Evolutionary conservation across 164 flowering plant genomes (phyloP).

Genomic region (Echeveria elegans): DNA sequence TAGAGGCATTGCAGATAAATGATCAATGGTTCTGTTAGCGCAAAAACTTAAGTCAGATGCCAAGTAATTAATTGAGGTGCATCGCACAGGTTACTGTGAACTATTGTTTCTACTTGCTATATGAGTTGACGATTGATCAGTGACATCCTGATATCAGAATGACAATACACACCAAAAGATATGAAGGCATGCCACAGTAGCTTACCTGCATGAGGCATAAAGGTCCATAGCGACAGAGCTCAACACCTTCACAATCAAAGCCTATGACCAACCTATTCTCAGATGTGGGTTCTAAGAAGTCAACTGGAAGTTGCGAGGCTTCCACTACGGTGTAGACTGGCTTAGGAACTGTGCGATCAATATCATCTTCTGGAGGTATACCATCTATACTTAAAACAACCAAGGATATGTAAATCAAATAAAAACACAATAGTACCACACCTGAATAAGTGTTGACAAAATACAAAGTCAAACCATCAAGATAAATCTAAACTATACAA

Average conservation of each 20-base stretch:
- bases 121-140: no score
- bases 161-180: no score
- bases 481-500: not conserved
- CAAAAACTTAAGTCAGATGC: not conserved
- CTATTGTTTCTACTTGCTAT: no score
- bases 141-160: not conserved
- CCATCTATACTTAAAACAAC: conserved; percentile 24
- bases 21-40: not conserved
- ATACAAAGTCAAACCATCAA: not conserved
- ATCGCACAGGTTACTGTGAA: not conserved
- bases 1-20: not conserved
- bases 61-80: not conserved
- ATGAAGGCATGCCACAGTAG: conserved; percentile 3
- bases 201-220: conserved; percentile 87
- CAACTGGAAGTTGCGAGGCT: conserved; percentile 71
- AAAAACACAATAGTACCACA: not conserved
- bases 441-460: not conserved
- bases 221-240: conserved; percentile 75
- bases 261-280: conserved; percentile 63
- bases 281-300: conserved; percentile 62
- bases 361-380: conserved; percentile 23
- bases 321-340: conserved; percentile 61
- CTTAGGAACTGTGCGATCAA: conserved; percentile 18
- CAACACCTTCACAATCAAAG: conserved; percentile 91
- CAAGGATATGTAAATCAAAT: not conserved